phyloP scores from a whole-genome alignment of 257 asterid genomes.

The Salvia splendens region DNA sequence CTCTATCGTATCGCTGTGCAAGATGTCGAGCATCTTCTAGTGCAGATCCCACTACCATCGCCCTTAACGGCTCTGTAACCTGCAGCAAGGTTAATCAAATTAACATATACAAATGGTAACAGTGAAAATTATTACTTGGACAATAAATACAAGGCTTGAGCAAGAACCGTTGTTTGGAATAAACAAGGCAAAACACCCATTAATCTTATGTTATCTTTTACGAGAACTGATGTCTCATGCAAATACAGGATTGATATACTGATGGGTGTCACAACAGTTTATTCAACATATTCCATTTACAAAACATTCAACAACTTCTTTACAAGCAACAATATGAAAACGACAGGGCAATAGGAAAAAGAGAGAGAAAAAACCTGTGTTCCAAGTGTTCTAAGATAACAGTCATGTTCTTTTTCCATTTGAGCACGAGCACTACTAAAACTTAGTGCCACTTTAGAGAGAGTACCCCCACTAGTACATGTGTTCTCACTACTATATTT shows the following conservation, averaged over 20 bases:
- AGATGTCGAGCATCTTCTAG: constrained; percentile 63
- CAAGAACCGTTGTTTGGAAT: not conserved
- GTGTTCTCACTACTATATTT: constrained; percentile 56
- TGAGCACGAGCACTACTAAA: constrained; percentile 46
- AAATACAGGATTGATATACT: not conserved
- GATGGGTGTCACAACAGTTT: not conserved
- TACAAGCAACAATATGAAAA: not conserved
- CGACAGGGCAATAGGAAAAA: not conserved
- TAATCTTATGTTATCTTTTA: not conserved
- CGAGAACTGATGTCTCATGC: not conserved
- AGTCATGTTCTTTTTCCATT: constrained; percentile 49
- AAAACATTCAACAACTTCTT: not conserved
- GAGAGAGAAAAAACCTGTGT: constrained; percentile 42
- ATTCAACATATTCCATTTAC: constrained; percentile 12
- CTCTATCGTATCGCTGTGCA: constrained; percentile 52
- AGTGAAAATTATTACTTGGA: not conserved
- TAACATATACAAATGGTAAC: not conserved
- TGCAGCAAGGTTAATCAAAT: constrained; percentile 27
- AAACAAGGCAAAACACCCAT: not conserved
- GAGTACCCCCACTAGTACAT: constrained; percentile 45
- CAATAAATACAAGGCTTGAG: not conserved
- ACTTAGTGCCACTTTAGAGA: constrained; percentile 49
- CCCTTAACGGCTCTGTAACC: constrained; percentile 59
- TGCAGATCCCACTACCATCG: constrained; percentile 53
- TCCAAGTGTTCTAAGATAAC: constrained; percentile 46